Evolutionary conservation across 352 stramenopile genomes (phyloP), one percentile per base, ranked within the genome.

Genomic region (Peronosclerospora sorghi): DNA sequence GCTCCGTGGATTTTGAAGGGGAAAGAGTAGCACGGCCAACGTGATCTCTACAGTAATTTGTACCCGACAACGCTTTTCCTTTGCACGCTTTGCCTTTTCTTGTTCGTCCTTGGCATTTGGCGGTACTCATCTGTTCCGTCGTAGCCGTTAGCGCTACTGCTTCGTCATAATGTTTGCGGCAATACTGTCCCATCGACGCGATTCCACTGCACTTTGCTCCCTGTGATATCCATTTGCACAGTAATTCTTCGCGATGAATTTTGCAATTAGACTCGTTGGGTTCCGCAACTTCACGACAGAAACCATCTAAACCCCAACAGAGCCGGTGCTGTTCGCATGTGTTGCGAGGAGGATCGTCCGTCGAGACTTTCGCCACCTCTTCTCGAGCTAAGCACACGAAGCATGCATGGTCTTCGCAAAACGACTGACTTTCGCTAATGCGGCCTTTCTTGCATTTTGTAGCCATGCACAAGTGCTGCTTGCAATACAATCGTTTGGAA

Each of bases 331-430:
- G 27, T 0, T 63, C 53, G 30, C 75, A 87, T 6, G 56, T 40
- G 40, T 85, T 83, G 5, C 73, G 61, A 40, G 75, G 75, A 6
- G 70, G 68, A 0, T 57, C 43, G 14, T 76, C 63, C 0, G 35
- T 20, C 9, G 75, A 70, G 21, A 59, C 4, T 10, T 40, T 51
- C 2, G 61, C 41, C 5, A 35, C 3, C 15, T 57, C 28, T 6
- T 35, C 38, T 14, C 38, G 51, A 32, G 35, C 38, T 4, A 83
- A 38, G 24, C 75, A 87, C 12, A 85, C 49, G 30, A 79, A 84
- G 19, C 75, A 87, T 6, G 57, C 55, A 35, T 87, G 75, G 6
- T 70, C 44, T 7, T 44, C 39, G 20, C 75, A 87, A 43, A 64
- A 82, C 12, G 28, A 23, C 30, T 82, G 57, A 5, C n/a, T 5